A percentile compares a stretch with the other conserved stretches of the same genome.
Evolutionary conservation across 768 basidiomycete species (phyloP).

Genomic region (Leucosporidium scottii): DNA sequence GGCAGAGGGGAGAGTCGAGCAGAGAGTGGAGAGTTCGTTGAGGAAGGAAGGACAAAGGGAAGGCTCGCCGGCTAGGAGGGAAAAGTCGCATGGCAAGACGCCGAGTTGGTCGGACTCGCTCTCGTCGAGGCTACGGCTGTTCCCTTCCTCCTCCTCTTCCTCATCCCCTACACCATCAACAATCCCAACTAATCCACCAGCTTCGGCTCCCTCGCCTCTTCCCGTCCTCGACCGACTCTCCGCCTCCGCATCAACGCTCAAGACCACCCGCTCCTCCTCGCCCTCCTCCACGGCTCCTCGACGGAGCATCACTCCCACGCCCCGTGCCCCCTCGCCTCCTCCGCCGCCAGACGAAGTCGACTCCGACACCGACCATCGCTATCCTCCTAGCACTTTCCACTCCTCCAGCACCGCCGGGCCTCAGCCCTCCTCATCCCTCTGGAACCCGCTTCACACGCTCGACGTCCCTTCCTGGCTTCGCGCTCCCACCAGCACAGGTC

Average conservation of each 20-base stretch:
- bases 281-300: neutral
- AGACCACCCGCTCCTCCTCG: constrained; percentile 1
- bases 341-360: too few relatives aligned
- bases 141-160: neutral
- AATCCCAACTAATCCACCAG: neutral
- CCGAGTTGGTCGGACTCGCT: neutral
- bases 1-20: too few relatives aligned
- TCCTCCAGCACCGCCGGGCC: too few relatives aligned
- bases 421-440: too few relatives aligned
- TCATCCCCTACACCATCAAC: neutral
- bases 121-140: constrained; percentile 9
- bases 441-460: too few relatives aligned
- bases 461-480: too few relatives aligned
- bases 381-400: too few relatives aligned
- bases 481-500: too few relatives aligned
- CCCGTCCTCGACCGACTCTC: neutral
- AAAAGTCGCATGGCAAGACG: neutral
- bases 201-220: neutral
- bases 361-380: too few relatives aligned
- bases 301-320: neutral
- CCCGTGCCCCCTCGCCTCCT: neutral
- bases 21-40: constrained; percentile 45
- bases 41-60: constrained; percentile 47
- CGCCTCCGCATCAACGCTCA: neutral
- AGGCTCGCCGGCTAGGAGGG: neutral